A percentile compares a stretch with the other conserved stretches of the same genome.
Conservation (phyloP, 1,284 basidiomycete genomes). For the Cerioporus squamosus region DNA sequence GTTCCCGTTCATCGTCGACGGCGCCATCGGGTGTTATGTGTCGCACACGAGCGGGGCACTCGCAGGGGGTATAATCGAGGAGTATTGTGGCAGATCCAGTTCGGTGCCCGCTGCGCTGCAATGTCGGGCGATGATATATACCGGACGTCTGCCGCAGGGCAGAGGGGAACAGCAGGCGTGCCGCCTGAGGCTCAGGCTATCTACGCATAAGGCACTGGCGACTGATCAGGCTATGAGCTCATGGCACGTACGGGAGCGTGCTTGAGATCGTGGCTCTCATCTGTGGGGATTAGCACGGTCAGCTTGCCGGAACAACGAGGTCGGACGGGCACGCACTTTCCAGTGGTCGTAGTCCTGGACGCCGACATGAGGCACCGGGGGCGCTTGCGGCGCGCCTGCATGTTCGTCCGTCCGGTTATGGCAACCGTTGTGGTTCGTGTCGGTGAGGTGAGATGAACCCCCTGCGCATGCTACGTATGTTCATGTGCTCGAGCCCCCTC, state of each 20-base stretch:
- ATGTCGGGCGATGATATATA: constrained; percentile 3
- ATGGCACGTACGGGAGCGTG: constrained; percentile 13
- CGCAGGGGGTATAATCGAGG: too few species aligned
- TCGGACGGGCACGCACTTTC: background rate
- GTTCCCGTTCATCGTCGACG: too few species aligned
- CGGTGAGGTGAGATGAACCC: background rate
- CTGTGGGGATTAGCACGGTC: background rate
- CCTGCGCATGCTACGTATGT: too few species aligned
- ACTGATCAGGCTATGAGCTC: constrained; percentile 17
- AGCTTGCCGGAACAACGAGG: constrained; percentile 7
- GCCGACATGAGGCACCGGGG: constrained; percentile 4
- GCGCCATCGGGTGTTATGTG: too few species aligned
- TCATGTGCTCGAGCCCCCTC: too few species aligned
- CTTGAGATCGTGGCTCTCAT: background rate
- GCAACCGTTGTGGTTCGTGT: constrained; percentile 17
- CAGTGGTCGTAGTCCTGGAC: constrained; percentile 1
- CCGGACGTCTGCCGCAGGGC: constrained; percentile 19
- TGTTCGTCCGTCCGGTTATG: constrained; percentile 1
- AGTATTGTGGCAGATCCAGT: too few species aligned
- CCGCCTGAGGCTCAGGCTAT: constrained; percentile 10
- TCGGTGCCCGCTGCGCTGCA: too few species aligned
- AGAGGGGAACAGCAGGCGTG: constrained; percentile 23
- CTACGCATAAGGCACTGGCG: constrained; percentile 12
- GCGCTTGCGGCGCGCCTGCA: background rate
- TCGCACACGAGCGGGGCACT: too few species aligned